phyloP scores from a whole-genome alignment of 352 stramenopile genomes.

The Globisporangium nagaii region DNA sequence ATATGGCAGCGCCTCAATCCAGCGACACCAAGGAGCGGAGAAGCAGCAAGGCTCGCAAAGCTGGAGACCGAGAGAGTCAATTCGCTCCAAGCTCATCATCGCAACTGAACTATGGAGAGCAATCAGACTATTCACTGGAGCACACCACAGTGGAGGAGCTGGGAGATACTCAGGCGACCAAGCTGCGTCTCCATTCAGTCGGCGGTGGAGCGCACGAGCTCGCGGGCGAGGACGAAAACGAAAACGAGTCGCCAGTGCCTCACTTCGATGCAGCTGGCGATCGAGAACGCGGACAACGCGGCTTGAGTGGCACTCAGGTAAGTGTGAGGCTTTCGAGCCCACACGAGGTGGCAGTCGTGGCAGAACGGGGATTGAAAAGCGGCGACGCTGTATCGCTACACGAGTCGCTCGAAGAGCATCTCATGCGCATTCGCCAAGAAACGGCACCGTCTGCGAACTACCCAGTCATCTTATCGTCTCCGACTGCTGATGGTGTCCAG shows the following conservation, averaged over 20 bases:
- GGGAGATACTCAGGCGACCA: too few species aligned
- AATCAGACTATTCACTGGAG: neutral
- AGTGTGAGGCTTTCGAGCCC: neutral
- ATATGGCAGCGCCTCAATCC: neutral
- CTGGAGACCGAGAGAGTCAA: neutral
- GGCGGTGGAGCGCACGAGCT: too few species aligned
- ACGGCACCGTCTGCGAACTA: neutral
- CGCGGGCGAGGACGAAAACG: too few species aligned
- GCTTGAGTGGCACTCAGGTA: neutral
- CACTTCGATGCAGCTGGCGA: neutral
- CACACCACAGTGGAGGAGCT: too few species aligned
- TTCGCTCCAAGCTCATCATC: too few species aligned
- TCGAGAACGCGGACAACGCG: neutral
- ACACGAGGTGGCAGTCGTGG: neutral
- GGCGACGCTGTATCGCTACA: neutral
- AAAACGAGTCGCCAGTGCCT: too few species aligned
- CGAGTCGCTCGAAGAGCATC: conserved; percentile 1
- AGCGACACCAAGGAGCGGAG: neutral
- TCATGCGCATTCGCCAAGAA: neutral
- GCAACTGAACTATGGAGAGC: neutral
- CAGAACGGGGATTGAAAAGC: neutral
- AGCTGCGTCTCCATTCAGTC: too few species aligned
- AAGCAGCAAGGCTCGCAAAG: neutral
- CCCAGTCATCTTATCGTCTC: neutral
- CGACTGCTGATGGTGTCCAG: too few species aligned